A percentile compares a stretch with the other conserved stretches of the same genome.
These are phyloP conservation scores for Blattamonas nauphoetae DNA, from an alignment of 78 protist species.

Conservation along the genomic window DNA sequence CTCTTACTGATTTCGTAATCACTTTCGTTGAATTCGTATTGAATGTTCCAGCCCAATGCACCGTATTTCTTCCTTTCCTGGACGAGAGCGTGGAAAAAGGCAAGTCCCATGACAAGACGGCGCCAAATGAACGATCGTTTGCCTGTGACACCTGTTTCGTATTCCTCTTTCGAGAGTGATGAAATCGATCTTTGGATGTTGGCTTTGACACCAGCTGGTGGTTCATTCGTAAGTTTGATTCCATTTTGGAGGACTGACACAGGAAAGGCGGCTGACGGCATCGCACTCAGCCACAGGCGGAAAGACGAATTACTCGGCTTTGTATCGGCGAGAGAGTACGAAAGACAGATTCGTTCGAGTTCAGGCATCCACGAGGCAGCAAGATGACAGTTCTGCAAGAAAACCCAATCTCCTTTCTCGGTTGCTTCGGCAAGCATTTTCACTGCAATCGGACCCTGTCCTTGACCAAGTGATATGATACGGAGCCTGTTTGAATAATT, in stretches of 20 bases:
- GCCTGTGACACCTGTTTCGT: neutral
- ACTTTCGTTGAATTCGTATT: slow-evolving; percentile 51
- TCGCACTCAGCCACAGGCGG: slow-evolving; percentile 65
- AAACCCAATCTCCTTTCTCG: slow-evolving; percentile 43
- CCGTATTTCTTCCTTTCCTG: slow-evolving; percentile 56
- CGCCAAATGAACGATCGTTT: slow-evolving; percentile 7
- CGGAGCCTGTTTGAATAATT: neutral
- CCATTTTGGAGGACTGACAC: slow-evolving; percentile 62
- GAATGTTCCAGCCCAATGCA: slow-evolving; percentile 52
- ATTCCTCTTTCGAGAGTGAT: neutral
- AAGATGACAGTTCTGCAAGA: slow-evolving; percentile 70
- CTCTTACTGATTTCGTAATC: slow-evolving; percentile 33
- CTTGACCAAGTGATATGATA: slow-evolving; percentile 45
- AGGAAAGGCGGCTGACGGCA: slow-evolving; percentile 61
- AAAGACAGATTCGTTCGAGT: slow-evolving; percentile 33
- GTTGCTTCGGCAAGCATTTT: slow-evolving; percentile 15
- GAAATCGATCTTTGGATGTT: neutral
- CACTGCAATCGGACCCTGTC: slow-evolving; percentile 52
- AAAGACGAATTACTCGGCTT: slow-evolving; percentile 20
- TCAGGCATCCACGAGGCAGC: slow-evolving; percentile 69
- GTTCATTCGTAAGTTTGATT: slow-evolving; percentile 68
- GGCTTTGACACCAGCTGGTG: slow-evolving; percentile 35
- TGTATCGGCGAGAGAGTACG: neutral
- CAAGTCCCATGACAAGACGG: slow-evolving; percentile 37
- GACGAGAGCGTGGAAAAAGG: slow-evolving; percentile 55